Conservation (phyloP, 176 grass and related monocot species). For the Elaeis guineensis region DNA sequence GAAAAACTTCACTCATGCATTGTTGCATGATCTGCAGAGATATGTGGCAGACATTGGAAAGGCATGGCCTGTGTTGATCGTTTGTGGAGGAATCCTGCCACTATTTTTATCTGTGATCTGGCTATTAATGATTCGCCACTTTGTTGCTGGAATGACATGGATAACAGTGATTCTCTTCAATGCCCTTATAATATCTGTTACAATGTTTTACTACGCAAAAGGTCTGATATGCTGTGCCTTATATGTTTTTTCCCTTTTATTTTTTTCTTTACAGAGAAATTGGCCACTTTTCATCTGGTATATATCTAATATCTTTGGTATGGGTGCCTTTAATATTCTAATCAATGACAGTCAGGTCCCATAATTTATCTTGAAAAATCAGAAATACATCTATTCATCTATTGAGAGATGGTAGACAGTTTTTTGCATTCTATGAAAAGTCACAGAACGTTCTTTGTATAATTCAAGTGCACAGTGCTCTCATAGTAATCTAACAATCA, state of each 20-base stretch:
- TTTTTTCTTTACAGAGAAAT: conserved; percentile 13
- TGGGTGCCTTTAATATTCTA: too few species aligned
- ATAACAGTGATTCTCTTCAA: conserved; percentile 94
- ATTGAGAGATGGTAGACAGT: too few species aligned
- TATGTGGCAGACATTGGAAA: conserved; percentile 95
- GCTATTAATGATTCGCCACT: conserved; percentile 96
- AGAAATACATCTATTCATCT: too few species aligned
- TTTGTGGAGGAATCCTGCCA: conserved; percentile 90
- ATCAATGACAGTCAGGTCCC: too few species aligned
- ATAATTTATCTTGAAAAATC: too few species aligned
- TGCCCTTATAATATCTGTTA: conserved; percentile 83
- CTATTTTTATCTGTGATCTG: conserved; percentile 82
- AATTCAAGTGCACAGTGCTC: too few species aligned
- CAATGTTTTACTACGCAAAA: conserved; percentile 94
- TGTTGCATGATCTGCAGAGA: conserved; percentile 55
- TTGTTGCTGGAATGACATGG: conserved; percentile 95
- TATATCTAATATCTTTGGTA: too few species aligned
- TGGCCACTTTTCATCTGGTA: too few species aligned
- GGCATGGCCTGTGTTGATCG: conserved; percentile 94
- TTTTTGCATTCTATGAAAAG: too few species aligned
- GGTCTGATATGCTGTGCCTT: conserved; percentile 28
- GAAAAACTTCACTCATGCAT: conserved; percentile 8
- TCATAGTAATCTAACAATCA: too few species aligned
- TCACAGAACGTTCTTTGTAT: too few species aligned
- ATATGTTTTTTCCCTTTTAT: conserved; percentile 5